Percentiles rank a stretch among this genome's conserved stretches.
phyloP scores from a whole-genome alignment of 2,329 filamentous ascomycete species.

The Curvularia spicifera region DNA sequence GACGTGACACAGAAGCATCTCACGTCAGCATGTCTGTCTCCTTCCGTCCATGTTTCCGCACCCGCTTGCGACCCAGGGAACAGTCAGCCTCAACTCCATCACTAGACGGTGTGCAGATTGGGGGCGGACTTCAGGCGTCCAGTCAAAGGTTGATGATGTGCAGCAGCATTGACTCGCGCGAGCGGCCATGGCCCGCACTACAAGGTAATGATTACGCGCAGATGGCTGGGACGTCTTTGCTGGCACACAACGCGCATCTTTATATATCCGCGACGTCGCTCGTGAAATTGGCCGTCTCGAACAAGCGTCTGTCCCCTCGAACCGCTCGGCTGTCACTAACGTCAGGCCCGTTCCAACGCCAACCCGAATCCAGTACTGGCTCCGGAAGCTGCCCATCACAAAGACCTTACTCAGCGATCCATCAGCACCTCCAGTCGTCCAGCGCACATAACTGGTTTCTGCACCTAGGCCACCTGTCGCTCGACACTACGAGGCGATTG shows the following conservation, averaged over 20 bases:
- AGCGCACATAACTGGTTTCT: conserved; percentile 1
- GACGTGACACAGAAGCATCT: background rate
- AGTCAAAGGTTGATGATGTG: background rate
- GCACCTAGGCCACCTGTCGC: conserved; percentile 9
- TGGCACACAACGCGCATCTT: background rate
- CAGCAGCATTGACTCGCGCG: background rate
- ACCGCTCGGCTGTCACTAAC: background rate
- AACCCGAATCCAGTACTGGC: conserved; percentile 1
- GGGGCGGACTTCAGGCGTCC: background rate
- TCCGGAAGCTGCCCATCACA: conserved; percentile 4
- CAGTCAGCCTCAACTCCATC: conserved; percentile 2
- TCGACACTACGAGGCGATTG: conserved; percentile 24
- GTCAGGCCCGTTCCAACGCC: background rate
- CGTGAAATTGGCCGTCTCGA: background rate
- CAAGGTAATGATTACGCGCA: conserved; percentile 2
- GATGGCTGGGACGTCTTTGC: background rate
- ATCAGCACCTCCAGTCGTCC: conserved; percentile 8
- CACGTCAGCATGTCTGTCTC: background rate
- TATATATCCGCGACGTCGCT: conserved; percentile 2
- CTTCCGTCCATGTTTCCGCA: background rate
- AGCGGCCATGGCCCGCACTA: background rate
- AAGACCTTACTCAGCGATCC: conserved; percentile 15
- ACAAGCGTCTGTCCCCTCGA: background rate
- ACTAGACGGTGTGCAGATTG: conserved; percentile 1
- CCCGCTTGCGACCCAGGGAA: background rate